phyloP scores from a whole-genome alignment of 2,329 filamentous ascomycete species.

The Diaporthe sp. region DNA sequence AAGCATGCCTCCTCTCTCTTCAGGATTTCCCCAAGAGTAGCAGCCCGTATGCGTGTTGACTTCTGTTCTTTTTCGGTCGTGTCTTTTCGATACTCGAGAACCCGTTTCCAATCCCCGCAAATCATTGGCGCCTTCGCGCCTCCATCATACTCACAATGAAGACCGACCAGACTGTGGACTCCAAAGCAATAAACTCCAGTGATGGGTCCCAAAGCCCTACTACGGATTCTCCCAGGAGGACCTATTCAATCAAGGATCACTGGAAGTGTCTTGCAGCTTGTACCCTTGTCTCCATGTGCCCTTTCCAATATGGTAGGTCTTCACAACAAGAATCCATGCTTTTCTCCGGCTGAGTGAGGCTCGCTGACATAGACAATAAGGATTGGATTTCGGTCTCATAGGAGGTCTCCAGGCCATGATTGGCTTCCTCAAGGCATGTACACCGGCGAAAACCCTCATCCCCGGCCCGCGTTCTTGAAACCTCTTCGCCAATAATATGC shows the following conservation, averaged over 20 bases:
- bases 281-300: conserved; percentile 61
- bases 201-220: conserved; percentile 11
- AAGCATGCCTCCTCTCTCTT: conserved; percentile 3
- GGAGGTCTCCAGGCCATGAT: conserved; percentile 65
- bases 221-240: neutral
- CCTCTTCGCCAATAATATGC: neutral
- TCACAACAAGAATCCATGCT: neutral
- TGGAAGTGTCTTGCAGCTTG: conserved; percentile 56
- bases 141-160: neutral
- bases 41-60: neutral
- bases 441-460: neutral
- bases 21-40: neutral
- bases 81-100: neutral
- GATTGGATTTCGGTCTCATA: conserved; percentile 62
- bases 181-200: conserved; percentile 9
- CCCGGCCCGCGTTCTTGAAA: neutral
- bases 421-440: conserved; percentile 59
- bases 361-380: conserved; percentile 6
- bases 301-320: conserved; percentile 64
- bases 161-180: conserved; percentile 5
- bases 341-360: rapidly evolving
- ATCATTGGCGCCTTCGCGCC: neutral
- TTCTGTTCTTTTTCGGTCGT: neutral
- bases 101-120: too few relatives aligned
- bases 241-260: conserved; percentile 45